phyloP scores from a whole-genome alignment of 805 yeast genomes.

The Starmerella powellii region DNA sequence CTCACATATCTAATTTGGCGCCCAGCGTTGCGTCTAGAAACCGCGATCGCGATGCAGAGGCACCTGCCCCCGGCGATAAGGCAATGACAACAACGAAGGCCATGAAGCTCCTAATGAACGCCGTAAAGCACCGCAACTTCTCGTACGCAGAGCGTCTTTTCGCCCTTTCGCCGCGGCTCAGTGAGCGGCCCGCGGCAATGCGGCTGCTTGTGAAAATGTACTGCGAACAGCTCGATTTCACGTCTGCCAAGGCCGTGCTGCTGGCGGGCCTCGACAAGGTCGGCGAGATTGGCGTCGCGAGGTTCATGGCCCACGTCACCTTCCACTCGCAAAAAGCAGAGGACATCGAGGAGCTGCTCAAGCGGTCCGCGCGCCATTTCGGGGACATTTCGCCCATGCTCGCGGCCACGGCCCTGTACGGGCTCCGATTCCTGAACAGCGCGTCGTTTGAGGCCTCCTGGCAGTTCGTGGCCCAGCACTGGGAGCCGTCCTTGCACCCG shows the following conservation, averaged over 20 bases:
- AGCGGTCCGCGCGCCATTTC: conserved; percentile 1
- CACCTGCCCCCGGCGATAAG: not conserved
- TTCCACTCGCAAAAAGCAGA: conserved; percentile 13
- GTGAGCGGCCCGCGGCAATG: conserved; percentile 13
- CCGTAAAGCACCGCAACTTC: conserved; percentile 2
- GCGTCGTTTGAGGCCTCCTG: conserved; percentile 7
- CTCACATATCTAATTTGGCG: not conserved
- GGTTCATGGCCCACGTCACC: conserved; percentile 13
- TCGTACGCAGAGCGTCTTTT: conserved; percentile 11
- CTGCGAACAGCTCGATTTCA: conserved; percentile 19
- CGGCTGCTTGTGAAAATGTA: conserved; percentile 13
- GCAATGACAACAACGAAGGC: conserved; percentile 2
- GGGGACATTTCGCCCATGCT: conserved; percentile 2
- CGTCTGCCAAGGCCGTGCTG: conserved; percentile 19
- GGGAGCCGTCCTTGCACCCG: conserved; percentile 11
- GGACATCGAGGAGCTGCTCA: conserved; percentile 12
- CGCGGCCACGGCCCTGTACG: conserved; percentile 14
- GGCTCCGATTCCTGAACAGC: conserved; percentile 16
- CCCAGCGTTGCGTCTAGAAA: too few species aligned
- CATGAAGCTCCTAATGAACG: conserved; percentile 6
- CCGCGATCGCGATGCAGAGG: not conserved
- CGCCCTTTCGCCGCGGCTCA: conserved; percentile 10
- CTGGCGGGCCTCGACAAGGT: conserved; percentile 8
- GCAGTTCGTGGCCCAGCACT: conserved; percentile 2
- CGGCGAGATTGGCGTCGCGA: conserved; percentile 8